Conservation (phyloP, 106 monocot genomes). For the Apostasia ramifera region DNA sequence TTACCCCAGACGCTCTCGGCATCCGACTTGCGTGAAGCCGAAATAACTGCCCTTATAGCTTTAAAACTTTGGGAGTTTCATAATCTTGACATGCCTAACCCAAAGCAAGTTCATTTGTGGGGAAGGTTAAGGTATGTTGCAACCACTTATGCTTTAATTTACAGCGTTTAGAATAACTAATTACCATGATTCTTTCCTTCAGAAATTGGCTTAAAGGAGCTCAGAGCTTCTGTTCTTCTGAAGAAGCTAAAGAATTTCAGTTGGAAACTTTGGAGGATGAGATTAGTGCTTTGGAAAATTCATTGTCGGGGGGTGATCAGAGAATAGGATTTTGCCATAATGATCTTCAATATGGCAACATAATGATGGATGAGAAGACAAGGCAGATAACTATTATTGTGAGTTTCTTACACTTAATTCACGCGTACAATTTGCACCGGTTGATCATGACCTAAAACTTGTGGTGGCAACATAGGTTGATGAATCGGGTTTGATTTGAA, state of each 20-base stretch:
- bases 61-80: conserved; percentile 72
- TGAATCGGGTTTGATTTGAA: too few species aligned
- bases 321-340: conserved; percentile 87
- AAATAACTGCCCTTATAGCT: conserved; percentile 59
- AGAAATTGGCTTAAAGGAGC: conserved; percentile 70
- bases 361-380: conserved; percentile 87
- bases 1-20: conserved; percentile 70
- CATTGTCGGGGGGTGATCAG: conserved; percentile 29
- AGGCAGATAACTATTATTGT: conserved; percentile 70
- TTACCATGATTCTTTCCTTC: not conserved
- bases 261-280: conserved; percentile 54
- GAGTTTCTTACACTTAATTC: not conserved
- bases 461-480: too few species aligned
- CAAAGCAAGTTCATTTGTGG: conserved; percentile 47
- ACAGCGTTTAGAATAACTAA: not conserved
- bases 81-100: conserved; percentile 65
- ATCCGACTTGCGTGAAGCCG: conserved; percentile 56
- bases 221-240: conserved; percentile 25
- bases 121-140: conserved; percentile 51
- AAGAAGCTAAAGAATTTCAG: conserved; percentile 40
- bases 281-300: conserved; percentile 41
- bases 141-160: not conserved
- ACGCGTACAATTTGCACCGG: too few species aligned
- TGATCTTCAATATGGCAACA: conserved; percentile 93
- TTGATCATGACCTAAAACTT: too few species aligned